Evolutionary conservation across 768 basidiomycete genomes (phyloP).

Genomic region (Xerocomellus amylosporus): DNA sequence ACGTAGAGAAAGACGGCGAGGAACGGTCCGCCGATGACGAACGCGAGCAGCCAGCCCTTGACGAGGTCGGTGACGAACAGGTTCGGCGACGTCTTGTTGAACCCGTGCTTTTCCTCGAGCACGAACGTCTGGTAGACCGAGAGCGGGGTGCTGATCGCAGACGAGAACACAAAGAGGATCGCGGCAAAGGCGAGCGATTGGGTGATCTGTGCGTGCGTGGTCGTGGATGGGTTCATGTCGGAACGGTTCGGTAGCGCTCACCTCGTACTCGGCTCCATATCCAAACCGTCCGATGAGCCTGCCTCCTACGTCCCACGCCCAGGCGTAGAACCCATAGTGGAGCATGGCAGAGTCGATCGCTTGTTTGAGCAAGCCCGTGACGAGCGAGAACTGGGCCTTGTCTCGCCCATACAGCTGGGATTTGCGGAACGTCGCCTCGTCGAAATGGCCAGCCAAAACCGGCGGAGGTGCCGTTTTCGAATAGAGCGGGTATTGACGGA

Average conservation of each 20-base stretch:
- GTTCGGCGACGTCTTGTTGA: constrained; percentile 86
- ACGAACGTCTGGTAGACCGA: constrained; percentile 88
- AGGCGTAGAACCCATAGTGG: constrained; percentile 75
- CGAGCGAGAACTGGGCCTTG: constrained; percentile 80
- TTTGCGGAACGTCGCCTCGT: constrained; percentile 72
- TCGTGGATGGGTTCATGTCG: neutral
- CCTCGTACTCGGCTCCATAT: constrained; percentile 72
- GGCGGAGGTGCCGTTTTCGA: constrained; percentile 70
- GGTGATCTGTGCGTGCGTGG: constrained; percentile 39
- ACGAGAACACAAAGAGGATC: constrained; percentile 61
- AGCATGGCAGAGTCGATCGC: constrained; percentile 65
- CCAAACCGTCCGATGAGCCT: constrained; percentile 48
- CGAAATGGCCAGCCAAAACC: constrained; percentile 67
- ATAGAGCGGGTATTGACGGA: constrained; percentile 85
- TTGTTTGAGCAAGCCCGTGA: constrained; percentile 75
- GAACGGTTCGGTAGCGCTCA: constrained; percentile 25
- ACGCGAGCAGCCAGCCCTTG: constrained; percentile 73
- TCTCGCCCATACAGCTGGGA: constrained; percentile 90
- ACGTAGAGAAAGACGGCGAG: constrained; percentile 83
- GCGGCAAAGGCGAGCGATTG: constrained; percentile 81
- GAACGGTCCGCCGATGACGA: constrained; percentile 79
- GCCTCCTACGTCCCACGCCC: constrained; percentile 75
- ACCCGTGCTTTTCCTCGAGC: constrained; percentile 92
- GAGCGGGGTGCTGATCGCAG: constrained; percentile 70
- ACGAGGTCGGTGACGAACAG: constrained; percentile 78